Conservation (phyloP, 179 eudicot species). For the Pouteria campechiana region DNA sequence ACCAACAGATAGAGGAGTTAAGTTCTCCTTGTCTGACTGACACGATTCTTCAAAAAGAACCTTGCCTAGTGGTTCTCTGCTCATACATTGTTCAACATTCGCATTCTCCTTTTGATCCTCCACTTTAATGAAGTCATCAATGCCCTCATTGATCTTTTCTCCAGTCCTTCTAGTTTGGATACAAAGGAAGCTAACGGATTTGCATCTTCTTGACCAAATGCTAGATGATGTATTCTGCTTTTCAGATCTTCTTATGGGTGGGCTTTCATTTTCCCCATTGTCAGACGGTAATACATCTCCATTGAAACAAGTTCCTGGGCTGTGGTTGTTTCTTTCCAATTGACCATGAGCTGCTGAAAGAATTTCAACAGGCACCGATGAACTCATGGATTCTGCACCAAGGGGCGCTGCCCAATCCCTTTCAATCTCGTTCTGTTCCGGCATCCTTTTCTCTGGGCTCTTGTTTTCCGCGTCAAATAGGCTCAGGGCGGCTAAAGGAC, state of each 20-base stretch:
- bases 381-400: constrained; percentile 2
- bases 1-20: too few species aligned
- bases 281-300: constrained; percentile 2
- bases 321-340: constrained; percentile 4
- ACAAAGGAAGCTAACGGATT: constrained; percentile 27
- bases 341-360: constrained; percentile 7
- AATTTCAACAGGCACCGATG: constrained; percentile 3
- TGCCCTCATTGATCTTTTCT: constrained; percentile 12
- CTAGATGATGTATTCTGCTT: constrained; percentile 13
- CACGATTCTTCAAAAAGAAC: too few species aligned
- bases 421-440: not conserved
- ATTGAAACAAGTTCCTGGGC: not conserved
- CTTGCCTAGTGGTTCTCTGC: too few species aligned
- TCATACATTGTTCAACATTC: constrained; percentile 6
- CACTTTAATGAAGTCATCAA: too few species aligned
- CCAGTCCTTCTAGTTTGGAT: constrained; percentile 23
- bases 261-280: constrained; percentile 13
- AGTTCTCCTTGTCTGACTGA: too few species aligned
- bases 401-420: constrained; percentile 16
- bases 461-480: constrained; percentile 5
- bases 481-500: too few species aligned
- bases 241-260: constrained; percentile 20
- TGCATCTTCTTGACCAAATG: constrained; percentile 61
- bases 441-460: not conserved
- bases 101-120: too few species aligned